Conservation (phyloP, 176 grass and related monocot genomes). For the Phyllostachys edulis region DNA sequence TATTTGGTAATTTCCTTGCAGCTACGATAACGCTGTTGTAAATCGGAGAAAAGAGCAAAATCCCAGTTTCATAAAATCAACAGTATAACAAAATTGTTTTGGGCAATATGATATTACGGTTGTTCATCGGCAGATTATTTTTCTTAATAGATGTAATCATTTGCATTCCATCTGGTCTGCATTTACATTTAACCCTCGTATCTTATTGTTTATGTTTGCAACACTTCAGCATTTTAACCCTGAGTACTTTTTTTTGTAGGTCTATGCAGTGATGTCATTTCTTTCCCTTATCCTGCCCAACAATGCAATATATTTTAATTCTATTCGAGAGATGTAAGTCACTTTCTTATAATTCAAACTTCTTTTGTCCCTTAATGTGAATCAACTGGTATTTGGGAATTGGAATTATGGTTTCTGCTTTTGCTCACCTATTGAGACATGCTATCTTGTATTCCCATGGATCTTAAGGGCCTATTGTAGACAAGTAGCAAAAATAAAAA, state of each 20-base stretch:
- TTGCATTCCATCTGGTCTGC: background rate
- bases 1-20: background rate
- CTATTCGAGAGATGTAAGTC: conserved; percentile 94
- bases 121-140: background rate
- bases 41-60: background rate
- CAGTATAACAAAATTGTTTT: background rate
- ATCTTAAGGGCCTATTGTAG: background rate
- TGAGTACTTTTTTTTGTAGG: conserved; percentile 44
- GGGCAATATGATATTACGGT: background rate
- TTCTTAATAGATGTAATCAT: background rate
- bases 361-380: background rate
- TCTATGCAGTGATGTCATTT: conserved; percentile 98
- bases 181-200: background rate
- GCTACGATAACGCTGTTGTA: background rate
- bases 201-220: background rate
- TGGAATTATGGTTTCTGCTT: conserved; percentile 5
- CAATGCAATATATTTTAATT: conserved; percentile 85
- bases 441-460: conserved; percentile 3
- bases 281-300: conserved; percentile 67
- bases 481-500: background rate
- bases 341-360: background rate
- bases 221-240: background rate
- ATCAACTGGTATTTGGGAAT: background rate
- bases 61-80: background rate
- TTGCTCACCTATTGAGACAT: background rate